Conservation (phyloP, 371 early-diverging fungal species). For the Mortierella sp. region DNA sequence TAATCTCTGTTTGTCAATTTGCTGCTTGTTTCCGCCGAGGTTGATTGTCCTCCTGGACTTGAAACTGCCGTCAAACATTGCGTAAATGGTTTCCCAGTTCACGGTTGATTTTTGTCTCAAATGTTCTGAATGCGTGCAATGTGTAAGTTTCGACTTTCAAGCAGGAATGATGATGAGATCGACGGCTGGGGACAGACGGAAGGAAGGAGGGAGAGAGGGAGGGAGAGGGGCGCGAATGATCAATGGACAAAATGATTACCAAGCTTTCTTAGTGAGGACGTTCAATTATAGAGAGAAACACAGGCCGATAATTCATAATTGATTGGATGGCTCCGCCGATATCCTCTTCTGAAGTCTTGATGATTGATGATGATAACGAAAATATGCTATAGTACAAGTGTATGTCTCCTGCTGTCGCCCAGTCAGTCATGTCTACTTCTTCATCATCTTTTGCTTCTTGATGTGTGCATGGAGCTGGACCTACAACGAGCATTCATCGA, state of each 20-base stretch:
- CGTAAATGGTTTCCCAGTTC: background rate
- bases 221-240: too few species aligned
- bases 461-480: constrained; percentile 72
- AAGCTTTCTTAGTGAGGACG: too few species aligned
- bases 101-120: too few species aligned
- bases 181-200: background rate
- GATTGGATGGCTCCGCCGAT: background rate
- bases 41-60: constrained; percentile 79
- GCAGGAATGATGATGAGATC: background rate
- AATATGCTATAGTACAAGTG: constrained; percentile 27
- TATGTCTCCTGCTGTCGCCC: constrained; percentile 2
- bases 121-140: too few species aligned
- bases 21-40: constrained; percentile 77
- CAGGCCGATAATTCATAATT: background rate
- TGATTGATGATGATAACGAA: background rate
- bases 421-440: constrained; percentile 1
- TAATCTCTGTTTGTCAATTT: constrained; percentile 73
- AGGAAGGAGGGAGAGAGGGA: background rate
- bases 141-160: too few species aligned
- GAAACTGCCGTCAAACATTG: constrained; percentile 79
- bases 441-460: constrained; percentile 44
- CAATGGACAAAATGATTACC: too few species aligned
- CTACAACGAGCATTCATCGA: constrained; percentile 7
- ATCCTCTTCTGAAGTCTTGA: background rate
- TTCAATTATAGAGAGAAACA: too few species aligned